These are phyloP conservation scores for Yamadazyma sp. DNA, from an alignment of 1,139 yeast genomes.

Conservation along the genomic window DNA sequence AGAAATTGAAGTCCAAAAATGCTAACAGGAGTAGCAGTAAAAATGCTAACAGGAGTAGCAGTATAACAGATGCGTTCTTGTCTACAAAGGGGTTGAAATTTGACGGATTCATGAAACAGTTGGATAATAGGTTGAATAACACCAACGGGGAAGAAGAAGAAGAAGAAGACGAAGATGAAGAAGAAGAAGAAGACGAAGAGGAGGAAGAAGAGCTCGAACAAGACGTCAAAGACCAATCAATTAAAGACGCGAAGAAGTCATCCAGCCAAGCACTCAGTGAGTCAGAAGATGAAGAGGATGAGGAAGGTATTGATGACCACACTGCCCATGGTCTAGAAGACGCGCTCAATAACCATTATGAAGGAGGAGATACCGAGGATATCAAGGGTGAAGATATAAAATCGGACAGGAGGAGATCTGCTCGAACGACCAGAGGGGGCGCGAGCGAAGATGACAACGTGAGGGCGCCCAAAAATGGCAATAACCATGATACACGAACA, in stretches of 20 bases:
- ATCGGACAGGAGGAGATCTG: constrained; percentile 1
- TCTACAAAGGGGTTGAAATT: constrained; percentile 41
- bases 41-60: constrained; percentile 22
- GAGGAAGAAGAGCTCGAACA: constrained; percentile 12
- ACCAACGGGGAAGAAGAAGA: constrained; percentile 28
- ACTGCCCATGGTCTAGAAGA: constrained; percentile 7
- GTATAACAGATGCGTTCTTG: constrained; percentile 40
- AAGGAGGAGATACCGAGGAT: constrained; percentile 7
- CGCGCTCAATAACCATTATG: constrained; percentile 8
- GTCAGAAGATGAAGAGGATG: constrained; percentile 12
- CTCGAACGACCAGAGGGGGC: neutral
- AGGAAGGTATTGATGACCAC: constrained; percentile 1
- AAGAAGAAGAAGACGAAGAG: constrained; percentile 17
- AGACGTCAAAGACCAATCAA: constrained; percentile 4
- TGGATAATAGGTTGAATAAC: constrained; percentile 31
- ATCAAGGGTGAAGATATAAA: constrained; percentile 6
- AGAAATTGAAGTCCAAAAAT: constrained; percentile 16
- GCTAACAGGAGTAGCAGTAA: too few relatives aligned
- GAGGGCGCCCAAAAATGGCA: constrained; percentile 4
- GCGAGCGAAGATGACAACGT: constrained; percentile 1
- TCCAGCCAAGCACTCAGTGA: neutral
- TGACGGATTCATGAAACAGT: constrained; percentile 38
- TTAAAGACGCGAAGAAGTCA: constrained; percentile 1
- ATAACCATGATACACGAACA: neutral
- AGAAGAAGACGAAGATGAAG: constrained; percentile 19